Evolutionary conservation across 2,329 filamentous ascomycete species (phyloP).

Genomic region (Xylariaceae sp.): DNA sequence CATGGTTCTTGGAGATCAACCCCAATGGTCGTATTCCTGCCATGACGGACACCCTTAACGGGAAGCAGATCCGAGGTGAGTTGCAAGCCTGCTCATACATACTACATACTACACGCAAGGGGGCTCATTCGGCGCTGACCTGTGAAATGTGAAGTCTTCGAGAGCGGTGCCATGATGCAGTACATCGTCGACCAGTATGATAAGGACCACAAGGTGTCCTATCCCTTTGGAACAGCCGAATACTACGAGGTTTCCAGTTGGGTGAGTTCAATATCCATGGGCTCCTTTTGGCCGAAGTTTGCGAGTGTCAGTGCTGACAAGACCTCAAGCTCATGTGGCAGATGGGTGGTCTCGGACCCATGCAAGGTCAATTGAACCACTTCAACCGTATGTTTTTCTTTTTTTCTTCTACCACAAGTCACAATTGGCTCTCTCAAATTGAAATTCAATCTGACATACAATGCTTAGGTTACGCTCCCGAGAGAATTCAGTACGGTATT

Average conservation of each 20-base stretch:
- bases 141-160: neutral
- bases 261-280: conserved; percentile 37
- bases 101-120: too few species aligned
- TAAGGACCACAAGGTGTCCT: conserved; percentile 74
- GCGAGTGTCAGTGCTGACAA: conserved; percentile 10
- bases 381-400: conserved; percentile 53
- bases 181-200: conserved; percentile 82
- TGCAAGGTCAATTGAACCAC: conserved; percentile 82
- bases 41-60: conserved; percentile 73
- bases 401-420: too few species aligned
- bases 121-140: too few species aligned
- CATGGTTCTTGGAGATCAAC: conserved; percentile 87
- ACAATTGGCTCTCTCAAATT: too few species aligned
- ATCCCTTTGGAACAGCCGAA: conserved; percentile 65
- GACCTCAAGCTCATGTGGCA: conserved; percentile 58
- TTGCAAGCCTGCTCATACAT: neutral
- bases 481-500: conserved; percentile 76
- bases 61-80: conserved; percentile 55
- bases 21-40: conserved; percentile 90
- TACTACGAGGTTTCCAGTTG: conserved; percentile 76
- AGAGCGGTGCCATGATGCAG: conserved; percentile 68
- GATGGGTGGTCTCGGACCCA: conserved; percentile 74
- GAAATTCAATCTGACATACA: neutral
- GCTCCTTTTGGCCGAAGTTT: too few species aligned
- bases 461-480: conserved; percentile 62